Percentiles rank a stretch among this genome's conserved stretches.
These are phyloP conservation scores for Gracilaria domingensis DNA, from an alignment of 23 red algal genomes.

Conservation along the genomic window DNA sequence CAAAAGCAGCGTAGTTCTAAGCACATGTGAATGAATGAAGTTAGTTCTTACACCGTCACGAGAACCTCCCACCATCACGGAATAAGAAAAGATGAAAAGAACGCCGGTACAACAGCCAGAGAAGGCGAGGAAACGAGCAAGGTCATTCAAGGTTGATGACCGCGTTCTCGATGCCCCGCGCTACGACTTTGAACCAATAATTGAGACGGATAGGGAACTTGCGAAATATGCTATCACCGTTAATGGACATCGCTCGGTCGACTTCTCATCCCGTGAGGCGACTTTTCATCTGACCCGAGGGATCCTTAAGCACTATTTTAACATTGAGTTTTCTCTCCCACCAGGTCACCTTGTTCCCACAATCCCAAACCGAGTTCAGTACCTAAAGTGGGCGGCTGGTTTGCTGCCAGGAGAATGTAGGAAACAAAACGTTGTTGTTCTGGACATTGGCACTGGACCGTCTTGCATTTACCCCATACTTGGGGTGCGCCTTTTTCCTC, in stretches of 20 bases:
- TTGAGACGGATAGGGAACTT: constrained; percentile 15
- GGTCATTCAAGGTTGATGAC: background rate
- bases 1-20: too few species aligned
- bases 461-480: constrained; percentile 64
- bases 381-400: constrained; percentile 49
- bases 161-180: background rate
- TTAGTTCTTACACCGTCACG: too few species aligned
- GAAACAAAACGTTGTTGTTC: background rate
- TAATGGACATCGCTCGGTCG: constrained; percentile 14
- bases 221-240: background rate
- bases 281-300: constrained; percentile 35
- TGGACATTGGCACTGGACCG: constrained; percentile 69
- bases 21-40: too few species aligned
- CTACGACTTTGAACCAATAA: constrained; percentile 28
- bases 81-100: constrained; percentile 10
- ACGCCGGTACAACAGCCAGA: background rate
- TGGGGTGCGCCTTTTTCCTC: constrained; percentile 43
- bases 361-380: constrained; percentile 66
- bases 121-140: background rate
- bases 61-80: too few species aligned
- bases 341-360: constrained; percentile 46
- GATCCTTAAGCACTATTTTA: constrained; percentile 61
- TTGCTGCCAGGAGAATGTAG: background rate
- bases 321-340: constrained; percentile 37
- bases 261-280: constrained; percentile 30